Evolutionary conservation across 148 eudicot species (phyloP), one percentile per base, ranked within the genome.

Genomic region (Vaccinium corymbosum): DNA sequence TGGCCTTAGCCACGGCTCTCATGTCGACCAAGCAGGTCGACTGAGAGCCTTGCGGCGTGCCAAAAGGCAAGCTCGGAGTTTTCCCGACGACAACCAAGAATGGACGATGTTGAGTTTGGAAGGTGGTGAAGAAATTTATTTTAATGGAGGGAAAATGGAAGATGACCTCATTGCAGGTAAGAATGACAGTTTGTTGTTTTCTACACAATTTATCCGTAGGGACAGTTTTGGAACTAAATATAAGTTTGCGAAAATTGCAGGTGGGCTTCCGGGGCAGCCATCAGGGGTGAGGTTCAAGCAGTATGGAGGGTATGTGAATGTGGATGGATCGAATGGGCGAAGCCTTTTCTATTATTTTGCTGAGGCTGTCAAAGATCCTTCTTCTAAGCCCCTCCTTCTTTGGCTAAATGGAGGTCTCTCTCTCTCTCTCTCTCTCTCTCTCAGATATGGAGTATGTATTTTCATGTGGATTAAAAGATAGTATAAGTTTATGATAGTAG

Each of bases 331-430:
- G 0, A 87, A 87, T 6, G 91, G 91, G 0, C 29, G 93, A 70
- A 86, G 85, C n/a, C 87, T 89, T 50, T 91, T 89, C 81, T 91
- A 91, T 70, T 89, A 86, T 59, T 88, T 90, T 78, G 89, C 85
- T 64, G 93, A 90, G 77, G 88, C 90, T 68, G 81, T 72, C 46
- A 13, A 78, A 13, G 76, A 89, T 20, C 84, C 91, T 14, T 85
- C 89, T 25, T 66, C 82, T 64, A 86, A 82, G 76, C 91, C 89
- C 10, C 91, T 86, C 6, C 82, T 91, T 76, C 85, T 91, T 22
- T 89, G 91, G 93, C 86, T 90, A 27, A 90, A 90, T 89, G 93
- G 91, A 88, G 93, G 93, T 68, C 71, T 2, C 68, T 20, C 6
- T 66, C 68, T 62, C 68, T 62, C 68, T 62, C 68, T 61, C 64